A percentile compares a stretch with the other conserved stretches of the same genome.
These are phyloP conservation scores for Candida pini DNA, from an alignment of 805 yeast species.

Conservation along the genomic window DNA sequence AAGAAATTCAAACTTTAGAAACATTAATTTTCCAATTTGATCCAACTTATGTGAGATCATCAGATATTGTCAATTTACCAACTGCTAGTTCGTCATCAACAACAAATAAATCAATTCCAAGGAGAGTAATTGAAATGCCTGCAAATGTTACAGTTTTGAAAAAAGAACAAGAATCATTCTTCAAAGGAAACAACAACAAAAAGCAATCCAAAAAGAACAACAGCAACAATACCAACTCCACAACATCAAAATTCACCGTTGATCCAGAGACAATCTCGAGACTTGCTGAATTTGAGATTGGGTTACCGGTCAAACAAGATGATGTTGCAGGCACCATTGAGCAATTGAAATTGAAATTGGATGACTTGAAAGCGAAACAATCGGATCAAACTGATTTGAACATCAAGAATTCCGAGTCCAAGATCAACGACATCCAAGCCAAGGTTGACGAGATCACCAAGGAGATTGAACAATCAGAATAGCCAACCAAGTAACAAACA, in stretches of 20 bases:
- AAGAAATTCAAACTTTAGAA: constrained; percentile 74
- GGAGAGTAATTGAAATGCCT: constrained; percentile 56
- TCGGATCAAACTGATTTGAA: constrained; percentile 75
- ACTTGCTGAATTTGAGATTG: constrained; percentile 67
- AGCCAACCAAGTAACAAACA: no score
- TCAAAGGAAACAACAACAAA: constrained; percentile 45
- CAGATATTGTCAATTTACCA: no score
- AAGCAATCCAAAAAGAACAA: constrained; percentile 34
- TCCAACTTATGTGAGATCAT: constrained; percentile 66
- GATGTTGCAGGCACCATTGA: constrained; percentile 63
- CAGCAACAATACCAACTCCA: no score
- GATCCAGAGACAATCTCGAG: constrained; percentile 77
- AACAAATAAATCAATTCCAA: constrained; percentile 11
- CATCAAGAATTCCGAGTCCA: constrained; percentile 70
- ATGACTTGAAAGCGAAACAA: constrained; percentile 63
- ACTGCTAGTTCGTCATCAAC: constrained; percentile 9
- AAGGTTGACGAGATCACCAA: constrained; percentile 24
- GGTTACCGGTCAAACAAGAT: constrained; percentile 72
- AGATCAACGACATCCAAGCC: constrained; percentile 65
- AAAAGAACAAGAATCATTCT: constrained; percentile 55
- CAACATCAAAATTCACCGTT: constrained; percentile 59
- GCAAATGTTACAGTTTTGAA: constrained; percentile 59
- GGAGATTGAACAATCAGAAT: constrained; percentile 20
- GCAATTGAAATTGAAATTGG: constrained; percentile 66
- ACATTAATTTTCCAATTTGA: constrained; percentile 68